Base-by-base conservation (phyloP, 345 rosid genomes). In the Euphorbia lathyris region DNA sequence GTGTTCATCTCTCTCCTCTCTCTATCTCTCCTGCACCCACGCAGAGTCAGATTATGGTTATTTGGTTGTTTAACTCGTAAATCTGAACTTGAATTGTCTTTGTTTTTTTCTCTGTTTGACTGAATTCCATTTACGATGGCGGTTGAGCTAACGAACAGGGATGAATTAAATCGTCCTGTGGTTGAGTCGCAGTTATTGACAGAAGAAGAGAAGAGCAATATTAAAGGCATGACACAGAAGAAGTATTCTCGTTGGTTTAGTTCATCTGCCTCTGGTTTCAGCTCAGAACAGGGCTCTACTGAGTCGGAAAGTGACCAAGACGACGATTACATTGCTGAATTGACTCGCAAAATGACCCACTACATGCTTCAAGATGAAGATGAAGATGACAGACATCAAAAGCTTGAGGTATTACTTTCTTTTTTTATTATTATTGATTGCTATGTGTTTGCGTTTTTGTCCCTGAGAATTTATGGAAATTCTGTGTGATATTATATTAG, bases 341-440 rank as follows among this genome's bases (percentile, higher is more conserved):
- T 91, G 85, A 85, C 88, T 65, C 93, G 89, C 12, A 89, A 80
- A 86, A 94, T 94, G 98, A 87, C 95, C 76, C 77, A 85, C 50
- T 77, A 73, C 82, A 89, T 86, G 89, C 78, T 86, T 19, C 84
- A 76, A 23, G 94, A 89, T 7, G 87, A 83, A 23, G 94, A 89
- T 7, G 87, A 83, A 17, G 85, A 81, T 2, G 65, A 45, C 51
- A 9, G 2, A 2, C 7, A 69, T 23, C 23, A 38, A 22, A 52
- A 68, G 62, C 65, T 43, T 2, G 7, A 22, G 11, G 26, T 27
- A 25, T 63, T 36, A 38, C n/a, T 13, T 52, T 63, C 2, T 61
- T 20, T 13, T 40, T 42, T 34, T 34, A 34, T 34, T 34, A 34
- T 34, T 34, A 34, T 34, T 34, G 38, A 34, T 47, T 65, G 14